Evolutionary conservation across 2,329 filamentous ascomycete species (phyloP).

Genomic region (Xylariaceae sp.): DNA sequence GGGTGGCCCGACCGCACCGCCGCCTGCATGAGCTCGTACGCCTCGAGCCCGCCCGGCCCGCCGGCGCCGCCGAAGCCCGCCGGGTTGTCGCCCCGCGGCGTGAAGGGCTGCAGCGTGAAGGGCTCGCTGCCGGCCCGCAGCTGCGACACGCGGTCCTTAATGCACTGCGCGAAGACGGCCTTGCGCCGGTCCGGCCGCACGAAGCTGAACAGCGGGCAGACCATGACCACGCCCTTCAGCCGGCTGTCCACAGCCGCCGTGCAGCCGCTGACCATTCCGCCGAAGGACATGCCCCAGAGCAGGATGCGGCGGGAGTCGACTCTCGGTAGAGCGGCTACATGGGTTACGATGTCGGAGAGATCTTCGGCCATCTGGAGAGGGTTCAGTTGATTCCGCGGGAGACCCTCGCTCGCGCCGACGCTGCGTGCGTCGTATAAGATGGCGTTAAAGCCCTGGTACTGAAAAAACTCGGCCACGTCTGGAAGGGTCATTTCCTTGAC

Average conservation of each 20-base stretch:
- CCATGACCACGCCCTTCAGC: constrained; percentile 21
- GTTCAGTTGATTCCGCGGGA: constrained; percentile 34
- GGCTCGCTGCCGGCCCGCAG: constrained; percentile 32
- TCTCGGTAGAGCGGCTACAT: constrained; percentile 38
- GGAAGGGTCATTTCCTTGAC: constrained; percentile 31
- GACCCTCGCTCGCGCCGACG: constrained; percentile 34
- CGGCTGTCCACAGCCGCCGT: constrained; percentile 28
- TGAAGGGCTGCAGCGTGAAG: constrained; percentile 33
- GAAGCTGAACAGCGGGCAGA: constrained; percentile 19
- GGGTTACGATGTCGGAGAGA: constrained; percentile 37
- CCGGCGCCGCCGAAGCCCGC: constrained; percentile 25
- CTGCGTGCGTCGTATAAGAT: constrained; percentile 34
- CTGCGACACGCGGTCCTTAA: constrained; percentile 36
- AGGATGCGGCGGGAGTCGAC: constrained; percentile 28
- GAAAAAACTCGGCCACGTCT: constrained; percentile 31
- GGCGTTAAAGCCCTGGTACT: constrained; percentile 30
- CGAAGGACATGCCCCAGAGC: constrained; percentile 30
- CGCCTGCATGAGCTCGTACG: not conserved
- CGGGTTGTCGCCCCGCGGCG: constrained; percentile 32
- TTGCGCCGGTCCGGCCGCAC: constrained; percentile 5
- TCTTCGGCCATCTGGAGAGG: constrained; percentile 31
- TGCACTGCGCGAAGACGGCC: constrained; percentile 26
- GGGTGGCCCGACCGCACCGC: not conserved
- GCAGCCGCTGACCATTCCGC: constrained; percentile 22
- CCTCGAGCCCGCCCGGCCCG: constrained; percentile 2